A percentile compares a stretch with the other conserved stretches of the same genome.
These are phyloP conservation scores for Phytophthora sansomeana DNA, from an alignment of 352 stramenopile genomes.

Conservation along the genomic window DNA sequence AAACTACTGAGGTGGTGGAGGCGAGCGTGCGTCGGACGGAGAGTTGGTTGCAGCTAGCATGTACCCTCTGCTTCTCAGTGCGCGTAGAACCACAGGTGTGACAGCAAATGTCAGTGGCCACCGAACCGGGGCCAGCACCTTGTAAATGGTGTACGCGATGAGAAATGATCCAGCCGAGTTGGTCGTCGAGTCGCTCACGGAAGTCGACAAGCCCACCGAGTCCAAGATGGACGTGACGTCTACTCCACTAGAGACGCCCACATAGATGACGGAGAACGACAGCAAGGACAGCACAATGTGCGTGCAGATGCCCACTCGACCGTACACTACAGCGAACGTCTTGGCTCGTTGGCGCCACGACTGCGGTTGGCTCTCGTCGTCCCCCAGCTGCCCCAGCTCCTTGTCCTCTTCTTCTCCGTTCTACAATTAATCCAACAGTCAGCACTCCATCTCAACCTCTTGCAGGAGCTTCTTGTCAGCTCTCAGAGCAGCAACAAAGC, in stretches of 20 bases:
- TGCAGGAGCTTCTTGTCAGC: neutral
- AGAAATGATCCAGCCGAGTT: slow-evolving; percentile 79
- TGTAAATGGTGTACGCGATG: slow-evolving; percentile 88
- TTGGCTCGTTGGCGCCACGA: slow-evolving; percentile 80
- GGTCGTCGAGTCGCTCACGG: slow-evolving; percentile 51
- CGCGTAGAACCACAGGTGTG: slow-evolving; percentile 78
- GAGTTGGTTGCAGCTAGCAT: slow-evolving; percentile 56
- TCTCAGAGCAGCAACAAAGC: neutral
- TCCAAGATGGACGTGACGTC: slow-evolving; percentile 69
- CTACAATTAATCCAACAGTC: slow-evolving; percentile 1
- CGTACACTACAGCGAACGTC: slow-evolving; percentile 86
- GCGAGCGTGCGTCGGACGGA: slow-evolving; percentile 24
- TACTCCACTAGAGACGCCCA: slow-evolving; percentile 69
- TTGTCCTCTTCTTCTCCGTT: slow-evolving; percentile 17
- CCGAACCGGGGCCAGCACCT: slow-evolving; percentile 73
- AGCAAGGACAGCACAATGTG: slow-evolving; percentile 79
- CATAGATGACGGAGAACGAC: slow-evolving; percentile 83
- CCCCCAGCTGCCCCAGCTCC: slow-evolving; percentile 28
- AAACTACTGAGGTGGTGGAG: slow-evolving; percentile 22
- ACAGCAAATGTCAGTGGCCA: slow-evolving; percentile 86
- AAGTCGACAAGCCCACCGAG: slow-evolving; percentile 50
- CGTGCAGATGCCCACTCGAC: slow-evolving; percentile 77
- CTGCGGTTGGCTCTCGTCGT: slow-evolving; percentile 15
- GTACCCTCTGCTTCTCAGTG: slow-evolving; percentile 74
- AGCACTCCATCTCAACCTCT: neutral